Evolutionary conservation across 176 grass and related monocot species (phyloP).

Genomic region (Carex pumila): DNA sequence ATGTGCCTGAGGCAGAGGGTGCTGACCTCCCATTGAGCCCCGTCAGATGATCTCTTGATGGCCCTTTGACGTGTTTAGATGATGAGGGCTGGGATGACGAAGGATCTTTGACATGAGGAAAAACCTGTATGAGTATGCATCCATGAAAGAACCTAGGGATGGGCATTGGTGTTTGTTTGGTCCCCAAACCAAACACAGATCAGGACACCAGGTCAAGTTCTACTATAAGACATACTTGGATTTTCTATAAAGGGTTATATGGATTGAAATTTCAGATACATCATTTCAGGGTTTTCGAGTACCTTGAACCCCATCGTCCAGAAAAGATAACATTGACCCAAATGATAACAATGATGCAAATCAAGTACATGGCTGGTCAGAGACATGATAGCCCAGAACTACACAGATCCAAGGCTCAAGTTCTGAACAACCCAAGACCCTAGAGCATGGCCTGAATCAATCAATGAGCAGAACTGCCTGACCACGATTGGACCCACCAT

Average conservation of each 20-base stretch:
- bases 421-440: neutral
- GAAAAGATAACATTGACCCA: neutral
- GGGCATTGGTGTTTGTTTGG: neutral
- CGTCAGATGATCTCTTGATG: neutral
- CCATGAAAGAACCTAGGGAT: slow-evolving; percentile 19
- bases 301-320: neutral
- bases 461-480: neutral
- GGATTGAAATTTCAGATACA: neutral
- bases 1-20: neutral
- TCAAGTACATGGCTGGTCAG: neutral
- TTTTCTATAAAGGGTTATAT: neutral
- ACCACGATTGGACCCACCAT: neutral
- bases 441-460: neutral
- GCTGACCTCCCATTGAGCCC: slow-evolving; percentile 6
- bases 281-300: neutral
- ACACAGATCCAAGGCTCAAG: neutral
- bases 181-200: neutral
- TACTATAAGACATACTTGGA: neutral
- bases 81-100: neutral
- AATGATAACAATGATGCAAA: neutral
- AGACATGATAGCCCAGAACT: neutral
- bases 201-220: neutral
- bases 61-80: neutral
- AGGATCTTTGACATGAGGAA: slow-evolving; percentile 31
- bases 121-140: slow-evolving; percentile 37